These are phyloP conservation scores for Hysterangium stoloniferum DNA, from an alignment of 768 basidiomycete genomes.

Conservation along the genomic window DNA sequence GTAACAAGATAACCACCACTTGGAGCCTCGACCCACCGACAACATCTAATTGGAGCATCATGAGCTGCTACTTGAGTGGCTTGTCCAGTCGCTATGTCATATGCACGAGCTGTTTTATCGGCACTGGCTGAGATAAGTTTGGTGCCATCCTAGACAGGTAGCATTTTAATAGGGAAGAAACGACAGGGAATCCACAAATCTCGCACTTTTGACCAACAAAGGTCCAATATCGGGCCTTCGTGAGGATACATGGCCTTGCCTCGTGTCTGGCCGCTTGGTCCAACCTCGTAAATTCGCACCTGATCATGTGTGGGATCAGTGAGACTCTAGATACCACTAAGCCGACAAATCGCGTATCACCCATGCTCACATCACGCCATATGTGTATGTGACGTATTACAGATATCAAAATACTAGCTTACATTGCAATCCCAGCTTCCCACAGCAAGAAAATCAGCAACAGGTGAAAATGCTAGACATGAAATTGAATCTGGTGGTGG, in stretches of 20 bases:
- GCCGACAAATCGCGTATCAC: not conserved
- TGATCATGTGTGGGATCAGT: conserved; percentile 28
- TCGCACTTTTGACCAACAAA: conserved; percentile 87
- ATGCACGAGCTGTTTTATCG: conserved; percentile 93
- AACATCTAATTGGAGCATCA: conserved; percentile 79
- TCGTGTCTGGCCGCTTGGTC: conserved; percentile 60
- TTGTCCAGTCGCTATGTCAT: conserved; percentile 80
- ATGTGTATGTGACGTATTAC: not conserved
- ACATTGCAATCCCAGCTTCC: conserved; percentile 95
- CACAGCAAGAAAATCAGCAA: conserved; percentile 84
- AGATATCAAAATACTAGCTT: conserved; percentile 19
- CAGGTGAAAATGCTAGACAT: conserved; percentile 73
- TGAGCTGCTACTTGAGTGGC: conserved; percentile 81
- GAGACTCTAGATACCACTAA: no score
- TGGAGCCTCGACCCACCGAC: conserved; percentile 73
- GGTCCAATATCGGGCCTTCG: conserved; percentile 80
- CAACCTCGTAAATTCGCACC: conserved; percentile 92
- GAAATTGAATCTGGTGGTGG: conserved; percentile 87
- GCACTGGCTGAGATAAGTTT: conserved; percentile 90
- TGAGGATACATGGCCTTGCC: conserved; percentile 89
- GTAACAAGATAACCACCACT: conserved; percentile 76
- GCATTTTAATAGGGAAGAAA: conserved; percentile 6
- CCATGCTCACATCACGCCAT: not conserved
- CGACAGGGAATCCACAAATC: not conserved
- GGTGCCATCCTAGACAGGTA: conserved; percentile 62